Evolutionary conservation across 768 basidiomycete species (phyloP).

Genomic region (Auricularia sp.): DNA sequence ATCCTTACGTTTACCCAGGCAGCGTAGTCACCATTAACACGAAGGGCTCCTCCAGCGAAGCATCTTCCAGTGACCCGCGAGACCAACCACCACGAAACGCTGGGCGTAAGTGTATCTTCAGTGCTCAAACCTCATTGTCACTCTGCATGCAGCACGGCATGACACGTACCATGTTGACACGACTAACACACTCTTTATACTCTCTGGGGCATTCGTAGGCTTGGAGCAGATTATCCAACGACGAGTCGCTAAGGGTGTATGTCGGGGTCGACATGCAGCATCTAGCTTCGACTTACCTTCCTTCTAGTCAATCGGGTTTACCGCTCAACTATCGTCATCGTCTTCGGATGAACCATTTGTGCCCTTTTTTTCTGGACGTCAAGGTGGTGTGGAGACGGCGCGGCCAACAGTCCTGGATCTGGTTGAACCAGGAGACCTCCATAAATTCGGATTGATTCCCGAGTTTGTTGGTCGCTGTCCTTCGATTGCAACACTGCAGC

Average conservation of each 20-base stretch:
- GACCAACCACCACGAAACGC: constrained; percentile 39
- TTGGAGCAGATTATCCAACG: constrained; percentile 72
- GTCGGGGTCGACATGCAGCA: constrained; percentile 17
- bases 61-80: constrained; percentile 38
- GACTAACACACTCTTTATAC: constrained; percentile 85
- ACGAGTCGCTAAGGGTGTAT: constrained; percentile 74
- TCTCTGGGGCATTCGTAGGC: constrained; percentile 93
- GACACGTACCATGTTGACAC: constrained; percentile 76
- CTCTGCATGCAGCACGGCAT: constrained; percentile 33
- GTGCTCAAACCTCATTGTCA: background rate
- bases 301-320: constrained; percentile 83
- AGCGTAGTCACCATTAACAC: constrained; percentile 73
- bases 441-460: constrained; percentile 90
- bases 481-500: constrained; percentile 74
- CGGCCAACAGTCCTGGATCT: constrained; percentile 48
- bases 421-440: constrained; percentile 73
- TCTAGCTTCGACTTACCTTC: constrained; percentile 5
- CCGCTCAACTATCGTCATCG: constrained; percentile 32
- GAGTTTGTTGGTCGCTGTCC: constrained; percentile 94
- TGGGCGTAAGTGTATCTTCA: constrained; percentile 11
- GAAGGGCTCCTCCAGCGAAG: constrained; percentile 31
- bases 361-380: constrained; percentile 73
- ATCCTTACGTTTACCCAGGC: background rate
- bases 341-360: constrained; percentile 21
- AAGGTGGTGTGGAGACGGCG: constrained; percentile 25